These are phyloP conservation scores for Moesziomyces sp. DNA, from an alignment of 1,284 basidiomycete genomes.

Conservation along the genomic window DNA sequence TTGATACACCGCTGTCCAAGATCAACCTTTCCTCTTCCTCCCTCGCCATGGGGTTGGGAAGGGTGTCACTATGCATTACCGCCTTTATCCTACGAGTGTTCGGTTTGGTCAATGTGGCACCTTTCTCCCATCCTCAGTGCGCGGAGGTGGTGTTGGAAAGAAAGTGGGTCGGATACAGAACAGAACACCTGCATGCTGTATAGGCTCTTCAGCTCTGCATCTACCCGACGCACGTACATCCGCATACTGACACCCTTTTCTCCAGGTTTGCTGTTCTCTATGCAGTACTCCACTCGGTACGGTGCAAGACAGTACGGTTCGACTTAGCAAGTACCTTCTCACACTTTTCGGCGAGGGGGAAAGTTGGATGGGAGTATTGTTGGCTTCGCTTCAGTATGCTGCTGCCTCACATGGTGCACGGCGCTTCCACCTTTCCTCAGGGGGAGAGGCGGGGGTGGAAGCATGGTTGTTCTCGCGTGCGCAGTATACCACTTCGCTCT, in stretches of 20 bases:
- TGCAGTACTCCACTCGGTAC: conserved; percentile 3
- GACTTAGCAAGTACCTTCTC: conserved; percentile 23
- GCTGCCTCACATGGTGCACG: conserved; percentile 30
- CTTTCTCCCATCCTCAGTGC: neutral
- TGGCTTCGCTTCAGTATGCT: conserved; percentile 8
- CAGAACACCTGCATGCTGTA: conserved; percentile 40
- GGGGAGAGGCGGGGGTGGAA: neutral
- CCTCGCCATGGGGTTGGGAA: too few relatives aligned
- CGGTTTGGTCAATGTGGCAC: neutral
- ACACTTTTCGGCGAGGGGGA: neutral
- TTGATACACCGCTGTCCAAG: conserved; percentile 48
- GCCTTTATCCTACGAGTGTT: neutral
- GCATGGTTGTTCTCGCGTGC: conserved; percentile 30
- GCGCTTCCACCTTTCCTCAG: conserved; percentile 10
- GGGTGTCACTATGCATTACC: too few relatives aligned
- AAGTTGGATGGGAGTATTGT: conserved; percentile 9
- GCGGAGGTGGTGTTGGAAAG: neutral
- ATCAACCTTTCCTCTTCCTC: neutral
- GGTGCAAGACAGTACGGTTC: neutral
- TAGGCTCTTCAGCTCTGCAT: conserved; percentile 18
- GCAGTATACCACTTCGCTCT: conserved; percentile 18
- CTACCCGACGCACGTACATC: conserved; percentile 35
- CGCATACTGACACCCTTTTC: neutral
- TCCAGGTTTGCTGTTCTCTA: conserved; percentile 1
- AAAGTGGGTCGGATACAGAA: conserved; percentile 21